phyloP scores from a whole-genome alignment of 495 filamentous ascomycete genomes.

The Neurospora sp. region DNA sequence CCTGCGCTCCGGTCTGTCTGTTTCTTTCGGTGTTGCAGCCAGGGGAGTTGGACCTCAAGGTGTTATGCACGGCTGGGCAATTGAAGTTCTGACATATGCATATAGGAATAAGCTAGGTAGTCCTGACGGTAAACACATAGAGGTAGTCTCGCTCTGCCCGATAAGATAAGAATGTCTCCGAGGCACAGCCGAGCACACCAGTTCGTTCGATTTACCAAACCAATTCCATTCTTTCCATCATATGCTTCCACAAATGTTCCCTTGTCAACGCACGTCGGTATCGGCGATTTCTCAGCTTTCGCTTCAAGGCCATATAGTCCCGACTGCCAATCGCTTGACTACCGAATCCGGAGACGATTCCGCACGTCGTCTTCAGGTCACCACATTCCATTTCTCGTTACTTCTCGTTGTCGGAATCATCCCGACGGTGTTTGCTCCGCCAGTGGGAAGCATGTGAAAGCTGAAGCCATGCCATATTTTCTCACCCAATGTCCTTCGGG shows the following conservation, averaged over 20 bases:
- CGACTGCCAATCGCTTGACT: not conserved
- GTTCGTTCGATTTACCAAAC: not conserved
- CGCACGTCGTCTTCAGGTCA: not conserved
- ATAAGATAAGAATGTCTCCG: not conserved
- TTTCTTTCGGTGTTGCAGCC: not conserved
- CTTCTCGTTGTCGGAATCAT: not conserved
- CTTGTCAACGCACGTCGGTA: not conserved
- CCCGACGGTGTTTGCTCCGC: not conserved
- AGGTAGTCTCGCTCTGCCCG: not conserved
- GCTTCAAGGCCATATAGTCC: not conserved
- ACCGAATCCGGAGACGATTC: not conserved
- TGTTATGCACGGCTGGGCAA: too few relatives aligned
- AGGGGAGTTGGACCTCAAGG: not conserved
- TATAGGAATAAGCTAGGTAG: not conserved
- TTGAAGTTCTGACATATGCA: not conserved
- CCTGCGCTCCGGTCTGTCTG: not conserved
- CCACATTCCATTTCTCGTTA: not conserved
- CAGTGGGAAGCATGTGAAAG: not conserved
- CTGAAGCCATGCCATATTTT: not conserved
- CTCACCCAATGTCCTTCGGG: not conserved
- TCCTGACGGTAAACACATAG: not conserved
- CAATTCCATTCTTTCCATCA: not conserved
- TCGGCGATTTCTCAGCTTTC: not conserved
- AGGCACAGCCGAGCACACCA: not conserved
- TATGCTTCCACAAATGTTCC: not conserved